Evolutionary conservation across 2,329 filamentous ascomycete genomes (phyloP), one percentile per base, ranked within the genome.

Genomic region (Basipetospora sp.): DNA sequence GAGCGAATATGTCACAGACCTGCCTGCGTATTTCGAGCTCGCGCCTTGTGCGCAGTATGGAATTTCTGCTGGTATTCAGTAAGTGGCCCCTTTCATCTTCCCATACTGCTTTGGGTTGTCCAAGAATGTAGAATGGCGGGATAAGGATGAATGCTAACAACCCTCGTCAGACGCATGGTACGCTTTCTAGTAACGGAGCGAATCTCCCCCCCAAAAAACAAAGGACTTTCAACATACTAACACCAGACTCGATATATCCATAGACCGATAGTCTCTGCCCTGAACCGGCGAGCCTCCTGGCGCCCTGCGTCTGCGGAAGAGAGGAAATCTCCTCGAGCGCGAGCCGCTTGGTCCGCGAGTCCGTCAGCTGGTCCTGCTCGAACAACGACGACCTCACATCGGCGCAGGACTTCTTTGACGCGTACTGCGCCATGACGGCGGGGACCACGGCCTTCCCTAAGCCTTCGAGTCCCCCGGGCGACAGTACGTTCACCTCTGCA

Each of bases 281-380:
- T 10, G 41, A 51, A 16, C 55, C 58, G 2, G 56, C 59, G 8
- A 56, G 53, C 19, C 48, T 60, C 20, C 55, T 67, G 16, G 67
- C 67, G 2, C 62, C 64, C 2, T 74, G 69, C 41, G 64, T 63
- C 17, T 74, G 69, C 49, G 51, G 48, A 31, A 71, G 71, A 48
- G 60, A 64, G 34, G 57, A 64, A 28, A 67, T 71, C 39, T 64
- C 64, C 4, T 48, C 54, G 5, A 44, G 49, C 5, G 54, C 65
- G 19, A 67, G 58, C 47, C 54, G 58, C 32, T 45, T 48, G 5
- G 62, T 73, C 41, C 62, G 57, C 41, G 53, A 52, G 0, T 56
- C 55, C 4, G 64, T 65, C 19, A 59, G 58, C 35, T 55, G 50
- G 2, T 59, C 53, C 1, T 74, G 69, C 48, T 57, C 58, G 3